A percentile compares a stretch with the other conserved stretches of the same genome.
phyloP scores from a whole-genome alignment of 306 rosid species.

The Dicorynia guianensis region DNA sequence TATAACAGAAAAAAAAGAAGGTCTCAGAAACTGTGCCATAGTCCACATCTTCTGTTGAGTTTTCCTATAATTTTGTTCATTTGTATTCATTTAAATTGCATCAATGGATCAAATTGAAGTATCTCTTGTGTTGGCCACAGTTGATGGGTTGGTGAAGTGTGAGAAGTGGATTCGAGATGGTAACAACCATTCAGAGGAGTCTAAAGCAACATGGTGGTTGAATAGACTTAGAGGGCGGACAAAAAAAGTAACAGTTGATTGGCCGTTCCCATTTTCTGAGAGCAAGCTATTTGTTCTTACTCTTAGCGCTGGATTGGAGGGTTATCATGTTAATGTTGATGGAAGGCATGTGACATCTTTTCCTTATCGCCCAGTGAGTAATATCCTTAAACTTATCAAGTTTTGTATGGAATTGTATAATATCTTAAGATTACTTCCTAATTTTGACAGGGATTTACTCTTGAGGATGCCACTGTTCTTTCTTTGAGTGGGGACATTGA shows the following conservation, averaged over 20 bases:
- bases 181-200: constrained; percentile 51
- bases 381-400: constrained; percentile 23
- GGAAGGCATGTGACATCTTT: constrained; percentile 84
- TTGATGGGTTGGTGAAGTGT: constrained; percentile 86
- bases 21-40: constrained; percentile 1
- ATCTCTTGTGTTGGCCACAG: constrained; percentile 55
- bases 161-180: constrained; percentile 87
- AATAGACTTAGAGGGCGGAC: constrained; percentile 73
- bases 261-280: constrained; percentile 85
- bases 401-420: constrained; percentile 17
- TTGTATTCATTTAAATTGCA: constrained; percentile 7
- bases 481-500: constrained; percentile 76
- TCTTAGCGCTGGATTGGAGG: constrained; percentile 86
- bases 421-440: constrained; percentile 20
- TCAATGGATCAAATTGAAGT: constrained; percentile 28
- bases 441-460: constrained; percentile 77
- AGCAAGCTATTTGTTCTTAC: constrained; percentile 85
- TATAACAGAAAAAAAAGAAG: too few species aligned
- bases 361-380: constrained; percentile 88
- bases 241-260: constrained; percentile 66
- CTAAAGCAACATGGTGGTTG: constrained; percentile 85
- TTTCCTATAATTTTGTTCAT: not conserved
- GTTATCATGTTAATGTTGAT: constrained; percentile 82
- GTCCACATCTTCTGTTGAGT: not conserved
- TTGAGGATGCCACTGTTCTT: constrained; percentile 94